Conservation (phyloP, 164 flowering plant genomes). For the Berberis thunbergii region DNA sequence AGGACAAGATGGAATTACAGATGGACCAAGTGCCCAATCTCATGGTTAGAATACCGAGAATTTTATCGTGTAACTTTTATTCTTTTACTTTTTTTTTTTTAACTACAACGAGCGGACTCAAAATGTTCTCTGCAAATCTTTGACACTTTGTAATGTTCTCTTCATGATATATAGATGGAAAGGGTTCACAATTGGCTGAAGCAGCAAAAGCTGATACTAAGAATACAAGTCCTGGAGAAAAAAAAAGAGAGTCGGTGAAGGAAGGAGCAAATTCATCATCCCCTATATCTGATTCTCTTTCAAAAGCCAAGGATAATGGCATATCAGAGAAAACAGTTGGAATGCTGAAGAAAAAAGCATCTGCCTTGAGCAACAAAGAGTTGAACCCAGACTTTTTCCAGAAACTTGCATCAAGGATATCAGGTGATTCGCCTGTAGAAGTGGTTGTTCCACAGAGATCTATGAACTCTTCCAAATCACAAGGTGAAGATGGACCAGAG, state of each 20-base stretch:
- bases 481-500: slow-evolving; percentile 42
- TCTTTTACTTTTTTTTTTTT: too few relatives aligned
- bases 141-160: not conserved
- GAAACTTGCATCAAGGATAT: slow-evolving; percentile 63
- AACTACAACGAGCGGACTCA: not conserved
- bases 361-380: slow-evolving; percentile 65
- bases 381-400: slow-evolving; percentile 88
- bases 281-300: slow-evolving; percentile 30
- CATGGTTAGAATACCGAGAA: slow-evolving; percentile 27
- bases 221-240: slow-evolving; percentile 26
- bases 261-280: slow-evolving; percentile 27
- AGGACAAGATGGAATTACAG: slow-evolving; percentile 41
- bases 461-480: slow-evolving; percentile 41
- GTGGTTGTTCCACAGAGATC: slow-evolving; percentile 69
- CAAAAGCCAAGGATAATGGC: slow-evolving; percentile 40
- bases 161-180: slow-evolving; percentile 24
- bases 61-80: not conserved
- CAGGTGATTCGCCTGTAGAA: slow-evolving; percentile 86
- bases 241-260: slow-evolving; percentile 24
- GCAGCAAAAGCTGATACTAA: slow-evolving; percentile 23
- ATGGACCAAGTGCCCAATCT: slow-evolving; percentile 32
- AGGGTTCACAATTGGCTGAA: slow-evolving; percentile 28
- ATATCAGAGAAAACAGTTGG: slow-evolving; percentile 68
- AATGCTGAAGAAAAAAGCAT: slow-evolving; percentile 72
- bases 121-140: slow-evolving; percentile 5